Percentiles rank a stretch among this genome's conserved stretches.
Evolutionary conservation across 257 asterid genomes (phyloP).

Genomic region (Rhazya stricta): DNA sequence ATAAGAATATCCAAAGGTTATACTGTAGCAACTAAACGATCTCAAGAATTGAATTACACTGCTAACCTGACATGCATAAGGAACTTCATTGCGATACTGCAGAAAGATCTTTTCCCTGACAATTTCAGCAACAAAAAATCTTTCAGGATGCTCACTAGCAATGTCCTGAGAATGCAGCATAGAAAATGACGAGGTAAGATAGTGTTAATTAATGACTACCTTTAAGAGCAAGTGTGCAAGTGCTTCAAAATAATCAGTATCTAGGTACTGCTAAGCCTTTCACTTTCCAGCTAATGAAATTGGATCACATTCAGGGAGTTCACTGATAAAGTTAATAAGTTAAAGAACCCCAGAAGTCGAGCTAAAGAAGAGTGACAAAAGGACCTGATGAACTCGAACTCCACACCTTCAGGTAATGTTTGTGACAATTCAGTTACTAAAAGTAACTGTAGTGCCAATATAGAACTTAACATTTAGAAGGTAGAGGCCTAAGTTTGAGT

Average conservation of each 20-base stretch:
- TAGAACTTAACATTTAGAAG: not conserved
- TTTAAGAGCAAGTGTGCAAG: not conserved
- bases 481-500: not conserved
- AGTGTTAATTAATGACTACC: not conserved
- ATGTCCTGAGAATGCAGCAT: constrained; percentile 56
- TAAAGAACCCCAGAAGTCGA: not conserved
- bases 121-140: constrained; percentile 92
- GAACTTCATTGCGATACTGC: constrained; percentile 90
- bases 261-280: not conserved
- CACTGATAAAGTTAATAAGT: not conserved
- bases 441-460: not conserved
- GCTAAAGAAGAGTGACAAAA: not conserved
- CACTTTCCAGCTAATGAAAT: not conserved
- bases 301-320: too few relatives aligned
- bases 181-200: not conserved
- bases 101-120: constrained; percentile 87
- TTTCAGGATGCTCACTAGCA: constrained; percentile 94
- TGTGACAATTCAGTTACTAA: not conserved
- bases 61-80: constrained; percentile 95
- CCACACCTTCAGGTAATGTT: not conserved
- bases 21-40: not conserved
- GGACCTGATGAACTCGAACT: not conserved
- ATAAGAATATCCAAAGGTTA: not conserved
- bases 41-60: constrained; percentile 2
- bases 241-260: not conserved